Percentiles rank a stretch among this genome's conserved stretches.
Evolutionary conservation across 306 rosid species (phyloP).

Genomic region (Medicago lupulina): DNA sequence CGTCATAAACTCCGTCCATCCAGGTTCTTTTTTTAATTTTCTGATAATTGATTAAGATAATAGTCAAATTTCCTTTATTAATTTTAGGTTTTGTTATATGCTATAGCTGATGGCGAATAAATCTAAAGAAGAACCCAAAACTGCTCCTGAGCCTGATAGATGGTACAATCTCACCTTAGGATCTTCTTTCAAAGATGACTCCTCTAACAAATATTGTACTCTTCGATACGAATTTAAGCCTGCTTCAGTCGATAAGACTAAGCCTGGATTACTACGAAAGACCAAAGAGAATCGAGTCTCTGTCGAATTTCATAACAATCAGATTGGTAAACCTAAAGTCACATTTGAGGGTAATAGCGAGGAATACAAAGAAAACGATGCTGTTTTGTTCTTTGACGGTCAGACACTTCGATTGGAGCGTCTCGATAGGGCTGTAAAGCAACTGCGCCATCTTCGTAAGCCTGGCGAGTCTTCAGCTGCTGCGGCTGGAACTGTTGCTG

Average conservation of each 20-base stretch:
- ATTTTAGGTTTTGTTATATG: too few relatives aligned
- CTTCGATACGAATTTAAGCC: constrained; percentile 95
- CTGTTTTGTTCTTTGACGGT: constrained; percentile 90
- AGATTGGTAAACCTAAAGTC: constrained; percentile 85
- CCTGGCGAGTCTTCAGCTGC: constrained; percentile 85
- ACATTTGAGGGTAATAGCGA: constrained; percentile 88
- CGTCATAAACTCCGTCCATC: too few relatives aligned
- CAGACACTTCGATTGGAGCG: constrained; percentile 77
- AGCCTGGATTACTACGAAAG: constrained; percentile 77
- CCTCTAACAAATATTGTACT: constrained; percentile 85
- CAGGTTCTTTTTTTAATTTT: too few relatives aligned
- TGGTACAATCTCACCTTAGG: constrained; percentile 91
- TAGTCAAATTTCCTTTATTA: too few relatives aligned
- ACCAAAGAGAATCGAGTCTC: constrained; percentile 85
- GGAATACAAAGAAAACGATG: constrained; percentile 87
- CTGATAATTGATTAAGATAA: too few relatives aligned
- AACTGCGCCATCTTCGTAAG: constrained; percentile 77
- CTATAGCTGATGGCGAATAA: constrained; percentile 40
- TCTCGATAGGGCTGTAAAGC: constrained; percentile 87
- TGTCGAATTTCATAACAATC: constrained; percentile 92
- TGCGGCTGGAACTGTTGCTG: constrained; percentile 36
- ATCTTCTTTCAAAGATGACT: constrained; percentile 80
- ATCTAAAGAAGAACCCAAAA: constrained; percentile 85
- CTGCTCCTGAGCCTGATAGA: constrained; percentile 74
- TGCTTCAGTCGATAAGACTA: constrained; percentile 92